Conservation (phyloP, 768 basidiomycete species). For the Tulasnella sp. region DNA sequence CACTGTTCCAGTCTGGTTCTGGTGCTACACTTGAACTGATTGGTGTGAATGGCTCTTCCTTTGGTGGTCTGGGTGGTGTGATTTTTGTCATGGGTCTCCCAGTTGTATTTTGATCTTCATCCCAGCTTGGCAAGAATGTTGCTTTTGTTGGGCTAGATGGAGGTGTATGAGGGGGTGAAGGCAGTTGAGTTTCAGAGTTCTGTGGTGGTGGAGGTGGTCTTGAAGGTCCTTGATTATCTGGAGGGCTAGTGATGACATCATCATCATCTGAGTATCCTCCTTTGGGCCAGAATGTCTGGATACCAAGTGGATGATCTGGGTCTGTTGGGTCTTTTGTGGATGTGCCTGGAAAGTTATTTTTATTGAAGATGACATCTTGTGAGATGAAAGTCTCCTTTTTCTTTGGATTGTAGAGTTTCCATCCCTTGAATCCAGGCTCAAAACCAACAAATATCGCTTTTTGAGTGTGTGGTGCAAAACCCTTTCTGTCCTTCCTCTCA, state of each 20-base stretch:
- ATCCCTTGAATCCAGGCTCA: constrained; percentile 28
- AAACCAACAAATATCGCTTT: no score
- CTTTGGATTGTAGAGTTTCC: constrained; percentile 25
- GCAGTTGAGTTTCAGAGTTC: no score
- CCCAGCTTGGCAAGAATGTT: neutral
- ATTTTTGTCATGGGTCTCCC: no score
- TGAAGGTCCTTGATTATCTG: neutral
- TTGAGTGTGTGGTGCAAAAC: constrained; percentile 17
- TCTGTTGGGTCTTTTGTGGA: no score
- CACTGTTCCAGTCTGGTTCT: no score
- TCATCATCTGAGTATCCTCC: no score
- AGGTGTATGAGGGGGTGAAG: neutral
- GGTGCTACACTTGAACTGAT: no score
- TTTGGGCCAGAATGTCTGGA: no score
- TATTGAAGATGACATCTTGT: neutral
- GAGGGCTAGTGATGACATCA: neutral
- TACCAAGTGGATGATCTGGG: neutral
- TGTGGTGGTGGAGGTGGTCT: no score
- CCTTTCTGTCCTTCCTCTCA: constrained; percentile 23
- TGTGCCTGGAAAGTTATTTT: neutral
- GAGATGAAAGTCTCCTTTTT: neutral
- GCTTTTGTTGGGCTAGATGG: neutral
- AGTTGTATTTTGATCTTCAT: no score
- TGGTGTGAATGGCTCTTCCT: no score
- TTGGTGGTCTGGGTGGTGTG: no score